A percentile compares a stretch with the other conserved stretches of the same genome.
Conservation (phyloP, 352 stramenopile species). For the Phytophthora uliginosa region DNA sequence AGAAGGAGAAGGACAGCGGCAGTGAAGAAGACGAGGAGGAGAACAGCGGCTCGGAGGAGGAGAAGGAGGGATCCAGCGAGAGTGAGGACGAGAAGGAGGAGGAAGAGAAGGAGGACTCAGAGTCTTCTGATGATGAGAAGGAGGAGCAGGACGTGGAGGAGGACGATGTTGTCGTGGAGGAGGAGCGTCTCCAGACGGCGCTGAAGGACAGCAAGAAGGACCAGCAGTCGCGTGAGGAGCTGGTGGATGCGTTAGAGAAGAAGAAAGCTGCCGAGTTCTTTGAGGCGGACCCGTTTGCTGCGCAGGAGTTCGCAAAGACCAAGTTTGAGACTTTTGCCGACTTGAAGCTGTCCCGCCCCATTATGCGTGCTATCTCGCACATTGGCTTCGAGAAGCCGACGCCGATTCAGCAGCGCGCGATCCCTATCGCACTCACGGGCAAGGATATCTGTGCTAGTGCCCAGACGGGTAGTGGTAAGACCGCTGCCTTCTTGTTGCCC, state of each 20-base stretch:
- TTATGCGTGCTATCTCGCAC: constrained; percentile 97
- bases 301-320: constrained; percentile 81
- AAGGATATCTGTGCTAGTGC: constrained; percentile 99
- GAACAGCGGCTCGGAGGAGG: constrained; percentile 7
- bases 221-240: constrained; percentile 61
- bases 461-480: constrained; percentile 98
- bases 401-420: constrained; percentile 94
- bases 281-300: constrained; percentile 80
- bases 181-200: constrained; percentile 74
- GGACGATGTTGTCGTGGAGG: constrained; percentile 81
- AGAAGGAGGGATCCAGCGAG: constrained; percentile 27
- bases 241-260: constrained; percentile 81
- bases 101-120: constrained; percentile 29
- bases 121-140: constrained; percentile 44
- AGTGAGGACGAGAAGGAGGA: constrained; percentile 43
- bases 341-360: constrained; percentile 97
- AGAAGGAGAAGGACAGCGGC: constrained; percentile 25
- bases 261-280: constrained; percentile 89
- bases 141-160: constrained; percentile 60
- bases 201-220: constrained; percentile 70
- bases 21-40: constrained; percentile 38
- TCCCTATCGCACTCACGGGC: constrained; percentile 95
- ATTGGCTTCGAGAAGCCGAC: constrained; percentile 98
- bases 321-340: constrained; percentile 96
- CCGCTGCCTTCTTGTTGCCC: constrained; percentile 98